Evolutionary conservation across 257 asterid genomes (phyloP), one percentile per base, ranked within the genome.

Genomic region (Solanum corneliomulleri): DNA sequence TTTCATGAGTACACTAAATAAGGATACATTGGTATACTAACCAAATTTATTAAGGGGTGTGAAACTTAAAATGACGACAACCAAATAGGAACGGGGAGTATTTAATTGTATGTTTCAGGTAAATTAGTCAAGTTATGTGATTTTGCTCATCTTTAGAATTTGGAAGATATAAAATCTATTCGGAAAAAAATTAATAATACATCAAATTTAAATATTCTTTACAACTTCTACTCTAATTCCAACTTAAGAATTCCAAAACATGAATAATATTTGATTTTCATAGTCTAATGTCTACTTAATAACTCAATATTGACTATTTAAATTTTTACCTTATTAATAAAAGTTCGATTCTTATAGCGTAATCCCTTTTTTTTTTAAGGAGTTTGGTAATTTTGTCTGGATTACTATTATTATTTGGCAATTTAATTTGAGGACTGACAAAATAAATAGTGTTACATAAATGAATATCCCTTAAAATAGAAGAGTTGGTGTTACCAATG

Each of bases 401-500:
- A n/a, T 58, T 18, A 78, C 20, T 71, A 77, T 66, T 85, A 62
- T 69, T 10, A 83, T 56, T 35, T 69, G 69, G 13, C n/a, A 71
- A 82, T 58, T 49, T 52, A 39, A 7, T 39, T 44, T 75, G 25
- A n/a, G 71, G 68, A 56, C 15, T 68, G 44, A 64, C 76, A 66
- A 85, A 66, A 8, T 76, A 33, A 47, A 49, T 15, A 84, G 20
- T 70, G 86, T 49, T 75, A 16, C 78, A 64, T 89, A 66, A 20
- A 83, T 86, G 37, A 75, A 15, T 18, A 33, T 42, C 64, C 70
- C 86, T 88, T 78, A 76, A 21, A 29, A 58, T 44, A 62, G 56
- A 87, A 42, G 37, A 68, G 77, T 88, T 68, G 88, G 84, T 80
- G 49, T 52, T 76, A 89, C 86, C 89, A 72, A 84, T 77, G 91